phyloP scores from a whole-genome alignment of 805 yeast species.

The Limtongozyma cylindracea region DNA sequence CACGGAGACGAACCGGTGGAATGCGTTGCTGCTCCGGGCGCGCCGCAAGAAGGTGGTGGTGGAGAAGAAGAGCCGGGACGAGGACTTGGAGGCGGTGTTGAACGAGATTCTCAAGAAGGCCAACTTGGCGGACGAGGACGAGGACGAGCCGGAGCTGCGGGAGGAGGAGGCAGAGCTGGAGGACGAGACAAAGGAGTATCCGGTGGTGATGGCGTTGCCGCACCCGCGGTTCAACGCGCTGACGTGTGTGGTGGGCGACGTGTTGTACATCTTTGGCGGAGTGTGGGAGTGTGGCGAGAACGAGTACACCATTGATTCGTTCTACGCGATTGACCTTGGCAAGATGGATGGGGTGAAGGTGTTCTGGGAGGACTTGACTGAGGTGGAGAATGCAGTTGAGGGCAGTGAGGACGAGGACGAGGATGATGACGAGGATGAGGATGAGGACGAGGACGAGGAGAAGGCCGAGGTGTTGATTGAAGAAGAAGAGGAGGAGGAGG shows the following conservation, averaged over 20 bases:
- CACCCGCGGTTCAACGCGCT: conserved; percentile 78
- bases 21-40: conserved; percentile 36
- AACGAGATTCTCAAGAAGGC: conserved; percentile 56
- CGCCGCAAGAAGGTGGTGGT: conserved; percentile 22
- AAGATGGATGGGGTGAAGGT: conserved; percentile 73
- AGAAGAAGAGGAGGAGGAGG: conserved; percentile 2
- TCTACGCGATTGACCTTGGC: conserved; percentile 68
- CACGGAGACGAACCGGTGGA: conserved; percentile 77
- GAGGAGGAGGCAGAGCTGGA: conserved; percentile 12
- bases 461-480: conserved; percentile 2
- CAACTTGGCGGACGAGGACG: conserved; percentile 23
- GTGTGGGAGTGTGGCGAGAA: conserved; percentile 73
- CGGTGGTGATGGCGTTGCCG: conserved; percentile 30
- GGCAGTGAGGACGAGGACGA: conserved; percentile 32
- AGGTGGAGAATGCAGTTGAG: conserved; percentile 14
- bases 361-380: conserved; percentile 66
- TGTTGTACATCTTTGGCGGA: conserved; percentile 71
- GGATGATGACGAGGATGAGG: conserved; percentile 10
- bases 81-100: conserved; percentile 61
- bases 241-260: conserved; percentile 67
- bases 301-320: conserved; percentile 64
- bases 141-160: conserved; percentile 9
- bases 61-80: conserved; percentile 35
- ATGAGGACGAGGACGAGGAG: conserved; percentile 1
- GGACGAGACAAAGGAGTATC: conserved; percentile 12